Evolutionary conservation across 495 filamentous ascomycete genomes (phyloP), one percentile per base, ranked within the genome.

Genomic region (Lasiosphaeriaceae sp.): DNA sequence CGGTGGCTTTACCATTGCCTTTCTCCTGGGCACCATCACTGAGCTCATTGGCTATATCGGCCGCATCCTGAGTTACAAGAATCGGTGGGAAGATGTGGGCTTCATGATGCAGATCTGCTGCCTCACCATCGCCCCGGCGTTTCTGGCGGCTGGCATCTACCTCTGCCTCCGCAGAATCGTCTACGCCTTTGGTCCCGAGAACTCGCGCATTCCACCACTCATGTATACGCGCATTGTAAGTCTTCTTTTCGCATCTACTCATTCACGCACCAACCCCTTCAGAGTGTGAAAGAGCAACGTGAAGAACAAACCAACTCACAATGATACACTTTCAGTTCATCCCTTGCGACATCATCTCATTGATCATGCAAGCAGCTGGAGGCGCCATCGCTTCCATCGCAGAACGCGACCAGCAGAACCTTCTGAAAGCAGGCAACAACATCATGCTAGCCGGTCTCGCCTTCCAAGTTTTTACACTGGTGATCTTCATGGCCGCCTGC

Each of bases 371-470:
- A 70, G 83, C 82, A 44, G 67, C 70, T 11, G 86, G 86, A 31
- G 86, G 86, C 31, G 84, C 69, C 24, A 69, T 88, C n/a, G 81
- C 83, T 20, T 69, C 80, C 22, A 71, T 72, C 6, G 73, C 77
- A 11, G 76, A 77, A 2, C 69, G 77, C 57, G 55, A 67, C 20
- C 52, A 68, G 24, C 31, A 21, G 47, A 56, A 68, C 2, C 34
- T 54, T 0, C 60, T 69, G 1, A 58, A 71, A 3, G 62, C 58
- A 0, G 86, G 87, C n/a, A 76, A 79, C 64, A 71, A 86, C 66
- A 80, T 86, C 69, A 86, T 89, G 82, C 76, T 89, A 51, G 83
- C 81, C 0, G 86, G 86, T 48, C 72, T 90, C 0, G 55, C 76
- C 23, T 79, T 79, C 60, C 82, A 89, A 64, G 77, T 83, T 48